phyloP scores from a whole-genome alignment of 2,329 filamentous ascomycete species.

The Sporothrix dimorphospora region DNA sequence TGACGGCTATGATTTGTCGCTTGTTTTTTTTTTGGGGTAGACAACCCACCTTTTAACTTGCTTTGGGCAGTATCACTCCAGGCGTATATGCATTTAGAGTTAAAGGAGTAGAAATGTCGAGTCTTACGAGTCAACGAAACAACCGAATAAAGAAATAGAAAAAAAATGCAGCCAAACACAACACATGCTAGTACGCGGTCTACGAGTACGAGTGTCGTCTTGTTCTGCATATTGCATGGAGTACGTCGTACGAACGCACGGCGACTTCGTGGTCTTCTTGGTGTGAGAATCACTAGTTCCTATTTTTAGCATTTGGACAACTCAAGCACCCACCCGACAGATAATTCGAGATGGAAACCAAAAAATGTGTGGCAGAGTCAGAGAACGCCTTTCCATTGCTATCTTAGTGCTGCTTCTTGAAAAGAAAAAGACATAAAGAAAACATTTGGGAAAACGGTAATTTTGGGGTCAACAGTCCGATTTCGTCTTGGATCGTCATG shows the following conservation, averaged over 20 bases:
- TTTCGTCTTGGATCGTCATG: not conserved
- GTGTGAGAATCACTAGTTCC: not conserved
- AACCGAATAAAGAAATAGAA: not conserved
- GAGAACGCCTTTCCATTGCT: not conserved
- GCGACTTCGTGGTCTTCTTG: not conserved
- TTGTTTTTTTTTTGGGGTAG: not conserved
- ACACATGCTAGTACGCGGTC: not conserved
- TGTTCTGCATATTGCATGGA: not conserved
- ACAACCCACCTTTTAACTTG: not conserved
- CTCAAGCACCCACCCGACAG: not conserved
- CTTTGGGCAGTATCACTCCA: not conserved
- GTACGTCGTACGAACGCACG: not conserved
- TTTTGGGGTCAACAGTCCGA: not conserved
- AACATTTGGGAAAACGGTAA: not conserved
- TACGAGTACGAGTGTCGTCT: not conserved
- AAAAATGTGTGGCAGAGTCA: not conserved
- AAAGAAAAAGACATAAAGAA: not conserved
- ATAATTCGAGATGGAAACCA: not conserved
- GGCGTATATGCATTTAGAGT: not conserved
- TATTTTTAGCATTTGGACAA: constrained; percentile 5
- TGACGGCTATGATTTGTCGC: not conserved
- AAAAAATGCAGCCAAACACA: not conserved
- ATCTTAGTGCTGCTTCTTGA: not conserved
- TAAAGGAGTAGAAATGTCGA: not conserved
- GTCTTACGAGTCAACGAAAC: not conserved